These are phyloP conservation scores for Scleroderma bovista DNA, from an alignment of 768 basidiomycete genomes.

Conservation along the genomic window DNA sequence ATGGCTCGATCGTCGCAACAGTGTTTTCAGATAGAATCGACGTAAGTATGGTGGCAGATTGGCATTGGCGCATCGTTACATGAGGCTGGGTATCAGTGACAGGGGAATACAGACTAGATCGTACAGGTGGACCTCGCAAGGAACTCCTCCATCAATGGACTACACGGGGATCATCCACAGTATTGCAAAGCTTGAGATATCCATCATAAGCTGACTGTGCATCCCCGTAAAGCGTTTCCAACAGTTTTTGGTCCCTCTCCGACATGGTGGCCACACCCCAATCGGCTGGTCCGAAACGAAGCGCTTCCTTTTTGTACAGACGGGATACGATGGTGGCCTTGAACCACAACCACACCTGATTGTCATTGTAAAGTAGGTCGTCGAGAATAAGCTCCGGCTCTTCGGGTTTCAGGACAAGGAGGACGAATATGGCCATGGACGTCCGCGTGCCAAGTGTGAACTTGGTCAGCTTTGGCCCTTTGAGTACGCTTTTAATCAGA, in stretches of 20 bases:
- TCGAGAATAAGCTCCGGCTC: not conserved
- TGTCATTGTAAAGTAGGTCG: conserved; percentile 11
- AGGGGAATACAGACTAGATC: too few species aligned
- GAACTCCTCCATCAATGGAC: too few species aligned
- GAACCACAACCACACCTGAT: not conserved
- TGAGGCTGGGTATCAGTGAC: too few species aligned
- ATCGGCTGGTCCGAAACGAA: not conserved
- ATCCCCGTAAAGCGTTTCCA: not conserved
- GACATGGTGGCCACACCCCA: not conserved
- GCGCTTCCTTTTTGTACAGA: not conserved
- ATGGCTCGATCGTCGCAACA: too few species aligned
- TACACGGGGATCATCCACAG: not conserved
- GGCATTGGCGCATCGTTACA: too few species aligned
- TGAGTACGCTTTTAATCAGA: conserved; percentile 9
- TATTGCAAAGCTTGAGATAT: not conserved
- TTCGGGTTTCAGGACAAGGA: conserved; percentile 10
- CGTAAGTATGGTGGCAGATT: too few species aligned
- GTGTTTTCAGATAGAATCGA: too few species aligned
- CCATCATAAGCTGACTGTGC: not conserved
- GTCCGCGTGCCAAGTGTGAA: conserved; percentile 13
- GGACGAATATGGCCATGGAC: conserved; percentile 16
- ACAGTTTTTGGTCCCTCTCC: not conserved
- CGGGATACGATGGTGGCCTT: not conserved
- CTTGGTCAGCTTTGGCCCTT: conserved; percentile 9
- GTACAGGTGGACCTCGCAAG: too few species aligned